These are phyloP conservation scores for Clonostachys chloroleuca DNA, from an alignment of 2,329 filamentous ascomycete species.

Conservation along the genomic window DNA sequence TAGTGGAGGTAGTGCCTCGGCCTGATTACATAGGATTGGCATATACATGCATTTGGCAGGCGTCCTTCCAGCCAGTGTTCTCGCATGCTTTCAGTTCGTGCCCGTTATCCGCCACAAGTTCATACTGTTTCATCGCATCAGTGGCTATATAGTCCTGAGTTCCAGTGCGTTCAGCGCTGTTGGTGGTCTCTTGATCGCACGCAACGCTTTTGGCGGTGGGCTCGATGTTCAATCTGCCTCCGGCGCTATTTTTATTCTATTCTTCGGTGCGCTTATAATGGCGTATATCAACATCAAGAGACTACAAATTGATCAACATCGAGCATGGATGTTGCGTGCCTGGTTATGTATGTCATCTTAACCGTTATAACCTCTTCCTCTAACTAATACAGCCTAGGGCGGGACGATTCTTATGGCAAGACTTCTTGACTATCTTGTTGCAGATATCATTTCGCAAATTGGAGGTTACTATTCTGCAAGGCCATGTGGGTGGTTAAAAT, in stretches of 20 bases:
- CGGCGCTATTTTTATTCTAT: constrained; percentile 36
- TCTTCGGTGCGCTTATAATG: constrained; percentile 33
- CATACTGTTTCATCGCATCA: constrained; percentile 53
- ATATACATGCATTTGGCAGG: constrained; percentile 39
- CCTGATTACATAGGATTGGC: constrained; percentile 20
- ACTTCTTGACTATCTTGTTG: constrained; percentile 35
- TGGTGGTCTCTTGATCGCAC: constrained; percentile 48
- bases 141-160: constrained; percentile 49
- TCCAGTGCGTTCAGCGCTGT: constrained; percentile 39
- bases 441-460: constrained; percentile 23
- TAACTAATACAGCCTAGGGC: constrained; percentile 12
- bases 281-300: constrained; percentile 53
- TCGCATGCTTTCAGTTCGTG: constrained; percentile 43
- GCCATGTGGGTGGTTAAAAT: not conserved
- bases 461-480: not conserved
- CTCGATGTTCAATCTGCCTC: constrained; percentile 41
- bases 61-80: constrained; percentile 38
- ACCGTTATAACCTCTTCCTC: not conserved
- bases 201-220: constrained; percentile 47
- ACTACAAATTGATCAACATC: constrained; percentile 58
- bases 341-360: constrained; percentile 35
- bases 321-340: constrained; percentile 58
- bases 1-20: no score
- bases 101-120: constrained; percentile 39
- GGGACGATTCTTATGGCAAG: constrained; percentile 43